phyloP scores from a whole-genome alignment of 352 stramenopile genomes.

The Globisporangium iwayamae region DNA sequence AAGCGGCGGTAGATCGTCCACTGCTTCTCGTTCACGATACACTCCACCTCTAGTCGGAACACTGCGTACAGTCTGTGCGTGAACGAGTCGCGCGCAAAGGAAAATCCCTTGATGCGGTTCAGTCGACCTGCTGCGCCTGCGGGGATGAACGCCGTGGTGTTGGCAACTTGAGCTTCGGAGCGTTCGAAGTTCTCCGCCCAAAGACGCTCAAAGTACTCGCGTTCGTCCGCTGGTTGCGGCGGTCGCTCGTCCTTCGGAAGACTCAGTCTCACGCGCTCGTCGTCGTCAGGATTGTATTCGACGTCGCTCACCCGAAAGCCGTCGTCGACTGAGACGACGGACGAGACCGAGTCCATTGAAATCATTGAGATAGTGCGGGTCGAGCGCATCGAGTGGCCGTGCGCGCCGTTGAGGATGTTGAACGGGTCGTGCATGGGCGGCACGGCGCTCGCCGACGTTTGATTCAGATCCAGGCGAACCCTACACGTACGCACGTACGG shows the following conservation, averaged over 20 bases:
- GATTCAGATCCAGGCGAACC: conserved; percentile 48
- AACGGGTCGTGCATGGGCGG: conserved; percentile 76
- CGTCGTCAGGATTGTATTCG: conserved; percentile 23
- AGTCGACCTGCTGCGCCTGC: conserved; percentile 59
- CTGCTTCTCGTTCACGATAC: conserved; percentile 82
- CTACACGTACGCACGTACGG: conserved; percentile 15
- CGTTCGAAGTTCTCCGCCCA: conserved; percentile 85
- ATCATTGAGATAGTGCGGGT: conserved; percentile 52
- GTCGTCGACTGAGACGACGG: conserved; percentile 60
- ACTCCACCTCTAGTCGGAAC: conserved; percentile 82
- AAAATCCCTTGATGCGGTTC: conserved; percentile 82
- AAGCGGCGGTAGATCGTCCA: conserved; percentile 86
- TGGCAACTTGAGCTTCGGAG: conserved; percentile 60
- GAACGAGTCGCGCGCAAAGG: conserved; percentile 59
- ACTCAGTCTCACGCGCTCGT: conserved; percentile 19
- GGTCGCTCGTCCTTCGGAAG: conserved; percentile 75
- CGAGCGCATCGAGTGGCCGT: conserved; percentile 24
- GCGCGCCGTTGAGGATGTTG: conserved; percentile 61
- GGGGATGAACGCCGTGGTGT: conserved; percentile 66
- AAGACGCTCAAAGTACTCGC: conserved; percentile 79
- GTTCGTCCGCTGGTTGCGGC: conserved; percentile 63
- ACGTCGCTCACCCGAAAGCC: conserved; percentile 39
- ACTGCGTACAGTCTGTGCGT: conserved; percentile 78
- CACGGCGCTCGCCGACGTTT: conserved; percentile 37
- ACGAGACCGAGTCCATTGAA: conserved; percentile 56